Base-by-base conservation (phyloP, 768 basidiomycete genomes). In the Pholiota microspora region DNA sequence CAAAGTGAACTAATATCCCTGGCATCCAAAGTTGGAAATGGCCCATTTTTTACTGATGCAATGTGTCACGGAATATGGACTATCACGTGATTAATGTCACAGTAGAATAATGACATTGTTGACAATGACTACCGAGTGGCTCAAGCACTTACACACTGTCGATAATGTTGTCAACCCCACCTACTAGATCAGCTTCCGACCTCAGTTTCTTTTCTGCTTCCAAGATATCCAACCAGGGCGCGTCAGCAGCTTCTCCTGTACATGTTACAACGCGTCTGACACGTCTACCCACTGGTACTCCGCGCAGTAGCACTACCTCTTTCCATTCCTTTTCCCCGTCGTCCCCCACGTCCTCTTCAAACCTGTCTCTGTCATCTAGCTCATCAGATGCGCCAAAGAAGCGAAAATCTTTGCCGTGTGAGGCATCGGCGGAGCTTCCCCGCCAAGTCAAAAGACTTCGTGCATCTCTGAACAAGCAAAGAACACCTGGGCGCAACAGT, bases 381-480 rank as follows among this genome's bases (percentile, higher is more conserved):
- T 42, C 40, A 42, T 42, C 40, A 1, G 7, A 23, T 42, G 40
- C 6, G 10, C 40, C 21, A 7, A 63, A 62, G 54, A 78, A 77
- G 53, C 73, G 76, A 48, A 76, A 74, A 61, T 64, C 65, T 24
- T 42, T 60, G 45, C 65, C 69, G 0, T 28, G 61, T 34, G 45
- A 51, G 3, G 49, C 46, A 45, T 55, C 31, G 52, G 25, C 62
- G n/a, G 61, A 68, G 28, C 58, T 73, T 18, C 75, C 74, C 21
- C 71, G 73, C 45, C 69, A 70, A 7, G 72, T 73, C 51, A 79
- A 79, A 59, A 67, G 74, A 38, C 68, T 74, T 1, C 74, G 74
- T 23, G 64, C 69, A 7, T 58, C 60, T 4, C 60, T 64, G 0
- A 53, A 49, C 24, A 51, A 58, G 24, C 68, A 71, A 44, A 68